Evolutionary conservation across 352 stramenopile species (phyloP), one percentile per base, ranked within the genome.

Genomic region (Elongisporangium undulatum): DNA sequence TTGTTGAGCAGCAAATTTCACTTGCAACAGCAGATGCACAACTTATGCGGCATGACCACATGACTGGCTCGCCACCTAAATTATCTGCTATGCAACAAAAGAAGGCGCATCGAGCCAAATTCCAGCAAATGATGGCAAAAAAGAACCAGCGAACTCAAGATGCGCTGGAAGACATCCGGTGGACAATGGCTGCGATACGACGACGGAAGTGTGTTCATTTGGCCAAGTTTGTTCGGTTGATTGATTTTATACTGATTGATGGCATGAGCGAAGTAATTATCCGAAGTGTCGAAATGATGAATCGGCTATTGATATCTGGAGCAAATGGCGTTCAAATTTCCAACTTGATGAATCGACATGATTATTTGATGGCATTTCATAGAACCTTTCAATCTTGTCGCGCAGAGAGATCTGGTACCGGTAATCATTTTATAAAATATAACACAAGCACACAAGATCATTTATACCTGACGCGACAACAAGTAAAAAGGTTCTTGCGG

Each of bases 151-250:
- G 48, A 16, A 55, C 67, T 21, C 15, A 62, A n/a, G 64, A 79
- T 22, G 62, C 71, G 0, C 17, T 84, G 17, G 74, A 82, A 24
- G 66, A 87, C 24, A 85, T 90, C 56, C 74, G 75, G 2, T 92
- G 83, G 83, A 90, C 80, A 1, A 67, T 90, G 53, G 83, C 80
- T 7, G 80, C 83, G 1, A 88, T 90, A 17, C 77, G 70, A 41
- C 71, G 83, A 0, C 67, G 79, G 5, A 81, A 77, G 19, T 92
- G 83, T 49, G 56, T 59, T 6, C 74, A 86, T 22, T 58, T 92
- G 8, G 71, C 79, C 3, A 80, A 71, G 39, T 90, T 92, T 38
- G 62, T 82, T 12, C 63, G 34, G 0, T 54, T 90, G 1, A 56
- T 90, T 0, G 80, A 84, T 23, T 90, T 89, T 51, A 67, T 92